These are phyloP conservation scores for Pichia sp. DNA, from an alignment of 1,139 yeast species.

Conservation along the genomic window DNA sequence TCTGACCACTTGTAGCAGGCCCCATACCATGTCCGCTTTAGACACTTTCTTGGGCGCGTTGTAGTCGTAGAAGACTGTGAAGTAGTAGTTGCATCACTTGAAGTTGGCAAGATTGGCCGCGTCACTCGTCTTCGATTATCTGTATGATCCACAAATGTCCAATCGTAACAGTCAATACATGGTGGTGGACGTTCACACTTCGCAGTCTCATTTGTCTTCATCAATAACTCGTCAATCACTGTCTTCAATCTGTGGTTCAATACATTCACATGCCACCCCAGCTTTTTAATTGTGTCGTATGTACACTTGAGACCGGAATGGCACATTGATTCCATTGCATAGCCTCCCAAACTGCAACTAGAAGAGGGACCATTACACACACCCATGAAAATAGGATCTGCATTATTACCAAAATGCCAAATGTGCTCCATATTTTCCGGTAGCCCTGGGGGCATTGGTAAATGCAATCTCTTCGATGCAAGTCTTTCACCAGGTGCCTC, in stretches of 20 bases:
- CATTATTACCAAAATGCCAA: constrained; percentile 96
- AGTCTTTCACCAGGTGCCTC: constrained; percentile 93
- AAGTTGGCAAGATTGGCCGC: constrained; percentile 11
- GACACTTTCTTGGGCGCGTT: constrained; percentile 22
- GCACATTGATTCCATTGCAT: constrained; percentile 96
- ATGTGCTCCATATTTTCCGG: constrained; percentile 74
- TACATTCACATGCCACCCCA: constrained; percentile 88
- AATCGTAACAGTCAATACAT: constrained; percentile 82
- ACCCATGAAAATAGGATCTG: constrained; percentile 96
- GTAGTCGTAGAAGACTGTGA: constrained; percentile 15
- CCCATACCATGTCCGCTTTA: constrained; percentile 31
- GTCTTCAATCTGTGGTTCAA: constrained; percentile 87
- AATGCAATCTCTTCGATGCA: constrained; percentile 75
- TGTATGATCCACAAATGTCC: constrained; percentile 64
- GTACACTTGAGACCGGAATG: constrained; percentile 87
- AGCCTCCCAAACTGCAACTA: constrained; percentile 85
- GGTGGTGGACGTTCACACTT: constrained; percentile 68
- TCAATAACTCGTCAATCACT: constrained; percentile 76
- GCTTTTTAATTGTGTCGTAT: constrained; percentile 83
- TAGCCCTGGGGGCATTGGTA: constrained; percentile 90
- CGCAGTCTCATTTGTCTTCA: constrained; percentile 71
- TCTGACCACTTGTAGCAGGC: constrained; percentile 29
- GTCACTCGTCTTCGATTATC: constrained; percentile 21
- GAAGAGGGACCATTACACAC: constrained; percentile 94
- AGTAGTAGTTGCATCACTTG: constrained; percentile 11